phyloP scores from a whole-genome alignment of 805 yeast species.

The Candida golubevii region DNA sequence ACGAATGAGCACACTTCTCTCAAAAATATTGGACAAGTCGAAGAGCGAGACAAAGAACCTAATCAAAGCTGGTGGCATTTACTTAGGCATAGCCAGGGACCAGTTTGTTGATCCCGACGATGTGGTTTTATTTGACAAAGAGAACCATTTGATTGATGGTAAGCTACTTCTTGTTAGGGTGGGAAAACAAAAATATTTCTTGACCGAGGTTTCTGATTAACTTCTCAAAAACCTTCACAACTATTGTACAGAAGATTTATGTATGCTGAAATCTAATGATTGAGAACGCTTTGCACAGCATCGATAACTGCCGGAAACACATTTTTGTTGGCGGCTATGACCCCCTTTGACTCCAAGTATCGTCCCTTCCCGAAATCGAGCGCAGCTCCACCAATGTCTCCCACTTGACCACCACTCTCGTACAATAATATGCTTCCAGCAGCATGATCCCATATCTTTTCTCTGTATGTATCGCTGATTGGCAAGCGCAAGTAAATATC shows the following conservation, averaged over 20 bases:
- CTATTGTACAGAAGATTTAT: background rate
- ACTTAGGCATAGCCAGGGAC: constrained; percentile 56
- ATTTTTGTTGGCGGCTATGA: constrained; percentile 69
- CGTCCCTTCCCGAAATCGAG: constrained; percentile 87
- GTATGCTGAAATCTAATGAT: background rate
- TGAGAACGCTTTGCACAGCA: constrained; percentile 37
- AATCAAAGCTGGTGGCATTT: constrained; percentile 68
- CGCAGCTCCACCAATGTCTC: constrained; percentile 72
- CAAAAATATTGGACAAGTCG: constrained; percentile 44
- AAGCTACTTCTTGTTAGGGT: constrained; percentile 60
- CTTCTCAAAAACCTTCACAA: too few relatives aligned
- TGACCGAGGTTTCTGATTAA: constrained; percentile 29
- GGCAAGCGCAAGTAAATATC: constrained; percentile 91
- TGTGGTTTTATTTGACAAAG: constrained; percentile 43
- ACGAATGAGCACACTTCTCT: constrained; percentile 51
- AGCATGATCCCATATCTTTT: constrained; percentile 99
- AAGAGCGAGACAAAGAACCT: constrained; percentile 58
- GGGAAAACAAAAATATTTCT: constrained; percentile 68
- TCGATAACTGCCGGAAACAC: constrained; percentile 48
- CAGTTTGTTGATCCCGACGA: constrained; percentile 49
- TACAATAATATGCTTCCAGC: constrained; percentile 84
- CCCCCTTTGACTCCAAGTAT: constrained; percentile 77
- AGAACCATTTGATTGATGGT: constrained; percentile 51
- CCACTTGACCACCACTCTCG: constrained; percentile 90
- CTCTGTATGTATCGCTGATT: constrained; percentile 67